Conservation (phyloP, 164 flowering plant genomes). For the Chimonanthus praecox region DNA sequence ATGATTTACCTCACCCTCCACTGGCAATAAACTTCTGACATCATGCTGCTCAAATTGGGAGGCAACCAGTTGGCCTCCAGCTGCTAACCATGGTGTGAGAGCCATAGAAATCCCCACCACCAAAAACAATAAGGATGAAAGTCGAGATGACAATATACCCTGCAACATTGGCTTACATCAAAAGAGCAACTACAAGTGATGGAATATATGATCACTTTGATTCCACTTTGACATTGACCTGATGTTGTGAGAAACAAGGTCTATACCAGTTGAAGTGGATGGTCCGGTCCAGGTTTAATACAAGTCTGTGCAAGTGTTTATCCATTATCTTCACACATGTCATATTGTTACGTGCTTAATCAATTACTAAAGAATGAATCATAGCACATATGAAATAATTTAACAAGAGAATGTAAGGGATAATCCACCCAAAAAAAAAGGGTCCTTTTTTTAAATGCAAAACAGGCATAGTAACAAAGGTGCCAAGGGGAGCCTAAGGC, state of each 20-base stretch:
- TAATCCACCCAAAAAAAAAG: too few relatives aligned
- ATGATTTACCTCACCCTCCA: slow-evolving; percentile 84
- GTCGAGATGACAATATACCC: slow-evolving; percentile 95
- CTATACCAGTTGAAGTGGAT: background rate
- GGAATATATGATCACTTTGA: too few relatives aligned
- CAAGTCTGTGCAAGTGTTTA: too few relatives aligned
- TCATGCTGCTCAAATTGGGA: slow-evolving; percentile 96
- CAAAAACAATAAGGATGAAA: slow-evolving; percentile 92
- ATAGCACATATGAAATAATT: too few relatives aligned
- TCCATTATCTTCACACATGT: too few relatives aligned
- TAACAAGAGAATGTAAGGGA: too few relatives aligned
- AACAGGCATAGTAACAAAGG: too few relatives aligned
- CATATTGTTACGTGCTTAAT: too few relatives aligned
- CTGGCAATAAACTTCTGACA: slow-evolving; percentile 91
- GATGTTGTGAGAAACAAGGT: background rate
- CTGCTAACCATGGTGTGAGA: slow-evolving; percentile 96
- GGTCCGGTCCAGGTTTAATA: too few relatives aligned
- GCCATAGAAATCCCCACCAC: slow-evolving; percentile 99
- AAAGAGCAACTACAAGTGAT: background rate
- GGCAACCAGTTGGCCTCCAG: slow-evolving; percentile 97
- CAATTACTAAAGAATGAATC: too few relatives aligned
- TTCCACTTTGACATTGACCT: background rate
- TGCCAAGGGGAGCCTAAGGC: too few relatives aligned
- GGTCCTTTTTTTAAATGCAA: too few relatives aligned
- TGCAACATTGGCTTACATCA: slow-evolving; percentile 24